These are phyloP conservation scores for Incumbomyces delicatus DNA, from an alignment of 2,329 filamentous ascomycete genomes.

Conservation along the genomic window DNA sequence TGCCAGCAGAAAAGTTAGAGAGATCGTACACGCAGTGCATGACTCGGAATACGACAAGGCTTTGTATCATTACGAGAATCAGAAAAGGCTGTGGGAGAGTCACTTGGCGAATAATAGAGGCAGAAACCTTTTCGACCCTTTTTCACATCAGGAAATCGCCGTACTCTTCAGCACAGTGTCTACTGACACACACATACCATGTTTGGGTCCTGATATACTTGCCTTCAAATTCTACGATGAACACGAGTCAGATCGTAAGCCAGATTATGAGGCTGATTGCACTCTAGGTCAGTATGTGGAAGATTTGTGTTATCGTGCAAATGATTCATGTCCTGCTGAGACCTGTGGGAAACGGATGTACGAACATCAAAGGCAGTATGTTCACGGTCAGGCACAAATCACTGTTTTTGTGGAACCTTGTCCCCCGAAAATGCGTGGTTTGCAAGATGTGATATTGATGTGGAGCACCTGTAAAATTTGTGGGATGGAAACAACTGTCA, in stretches of 20 bases:
- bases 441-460: constrained; percentile 77
- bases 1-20: constrained; percentile 77
- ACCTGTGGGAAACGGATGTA: constrained; percentile 82
- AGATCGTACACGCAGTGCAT: constrained; percentile 88
- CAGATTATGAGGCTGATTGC: constrained; percentile 69
- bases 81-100: constrained; percentile 92
- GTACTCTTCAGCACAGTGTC: constrained; percentile 91
- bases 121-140: constrained; percentile 82
- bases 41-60: constrained; percentile 96
- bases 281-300: constrained; percentile 93
- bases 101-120: constrained; percentile 82
- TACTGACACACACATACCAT: constrained; percentile 86
- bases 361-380: constrained; percentile 92
- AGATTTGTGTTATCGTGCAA: constrained; percentile 68
- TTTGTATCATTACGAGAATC: constrained; percentile 83
- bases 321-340: constrained; percentile 68
- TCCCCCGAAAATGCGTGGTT: constrained; percentile 53
- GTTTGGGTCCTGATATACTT: constrained; percentile 80
- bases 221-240: constrained; percentile 91
- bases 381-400: constrained; percentile 88
- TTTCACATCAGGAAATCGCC: constrained; percentile 91
- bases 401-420: constrained; percentile 80
- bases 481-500: constrained; percentile 77
- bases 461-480: constrained; percentile 96
- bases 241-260: constrained; percentile 51